Percentiles rank a stretch among this genome's conserved stretches.
phyloP scores from a whole-genome alignment of 192 early-diverging fungal genomes.

The Chytriomyces hyalinus region DNA sequence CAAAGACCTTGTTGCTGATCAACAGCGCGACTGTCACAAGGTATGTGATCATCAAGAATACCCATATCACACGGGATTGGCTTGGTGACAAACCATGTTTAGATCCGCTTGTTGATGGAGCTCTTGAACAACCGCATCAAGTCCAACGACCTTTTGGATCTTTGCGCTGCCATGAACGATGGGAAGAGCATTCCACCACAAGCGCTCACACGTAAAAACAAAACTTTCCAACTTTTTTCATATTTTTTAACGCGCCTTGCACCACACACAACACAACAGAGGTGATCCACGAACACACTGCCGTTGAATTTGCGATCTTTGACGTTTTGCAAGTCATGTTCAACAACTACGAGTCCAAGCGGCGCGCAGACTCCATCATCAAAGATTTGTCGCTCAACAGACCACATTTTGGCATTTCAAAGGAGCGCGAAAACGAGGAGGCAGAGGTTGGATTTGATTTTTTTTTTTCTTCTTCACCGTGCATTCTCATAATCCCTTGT shows the following conservation, averaged over 20 bases:
- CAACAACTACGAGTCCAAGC: neutral
- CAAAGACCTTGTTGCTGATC: neutral
- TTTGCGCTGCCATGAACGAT: neutral
- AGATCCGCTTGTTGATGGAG: neutral
- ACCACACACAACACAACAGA: neutral
- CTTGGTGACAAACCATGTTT: no score
- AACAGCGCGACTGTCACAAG: neutral
- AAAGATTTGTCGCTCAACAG: neutral
- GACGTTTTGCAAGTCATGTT: neutral
- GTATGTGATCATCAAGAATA: neutral
- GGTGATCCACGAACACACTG: neutral
- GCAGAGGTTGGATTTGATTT: no score
- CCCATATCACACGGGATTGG: neutral
- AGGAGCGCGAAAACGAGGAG: no score
- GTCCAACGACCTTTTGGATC: neutral
- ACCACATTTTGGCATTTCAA: neutral
- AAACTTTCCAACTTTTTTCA: neutral
- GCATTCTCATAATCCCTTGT: no score
- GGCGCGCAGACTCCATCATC: neutral
- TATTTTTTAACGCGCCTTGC: neutral
- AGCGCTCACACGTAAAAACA: neutral
- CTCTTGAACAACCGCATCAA: neutral
- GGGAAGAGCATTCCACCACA: neutral
- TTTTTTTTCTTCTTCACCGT: no score
- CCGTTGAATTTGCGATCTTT: neutral